These are phyloP conservation scores for Solanum etuberosum DNA, from an alignment of 257 asterid species.

Conservation along the genomic window DNA sequence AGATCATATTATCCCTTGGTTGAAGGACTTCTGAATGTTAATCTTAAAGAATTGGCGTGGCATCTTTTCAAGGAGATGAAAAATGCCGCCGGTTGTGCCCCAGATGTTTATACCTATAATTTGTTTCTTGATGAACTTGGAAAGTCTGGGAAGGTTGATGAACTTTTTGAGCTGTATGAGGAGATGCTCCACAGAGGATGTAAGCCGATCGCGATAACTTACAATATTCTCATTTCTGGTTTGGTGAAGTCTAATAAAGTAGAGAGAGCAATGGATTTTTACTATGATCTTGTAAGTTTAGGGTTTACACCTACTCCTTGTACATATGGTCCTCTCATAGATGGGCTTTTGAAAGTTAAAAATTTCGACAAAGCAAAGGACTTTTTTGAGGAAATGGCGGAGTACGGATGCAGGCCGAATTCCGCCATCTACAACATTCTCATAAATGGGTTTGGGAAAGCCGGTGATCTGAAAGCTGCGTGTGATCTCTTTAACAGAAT, in stretches of 20 bases:
- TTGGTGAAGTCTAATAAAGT: slow-evolving; percentile 63
- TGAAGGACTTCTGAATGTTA: slow-evolving; percentile 64
- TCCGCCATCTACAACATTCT: slow-evolving; percentile 81
- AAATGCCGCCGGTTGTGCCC: slow-evolving; percentile 40
- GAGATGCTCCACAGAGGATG: slow-evolving; percentile 72
- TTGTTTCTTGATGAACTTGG: slow-evolving; percentile 80
- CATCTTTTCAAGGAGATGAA: slow-evolving; percentile 62
- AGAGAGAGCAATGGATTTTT: slow-evolving; percentile 61
- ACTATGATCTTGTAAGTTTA: slow-evolving; percentile 63
- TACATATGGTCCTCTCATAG: slow-evolving; percentile 91
- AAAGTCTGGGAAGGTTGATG: slow-evolving; percentile 55
- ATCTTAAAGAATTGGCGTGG: slow-evolving; percentile 56
- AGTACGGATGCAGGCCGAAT: slow-evolving; percentile 73
- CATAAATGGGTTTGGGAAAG: slow-evolving; percentile 83
- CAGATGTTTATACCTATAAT: slow-evolving; percentile 64
- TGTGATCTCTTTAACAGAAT: slow-evolving; percentile 56
- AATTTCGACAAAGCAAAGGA: slow-evolving; percentile 56
- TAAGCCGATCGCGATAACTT: slow-evolving; percentile 56
- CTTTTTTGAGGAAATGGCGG: slow-evolving; percentile 68
- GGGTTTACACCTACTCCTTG: slow-evolving; percentile 90
- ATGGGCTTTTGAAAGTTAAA: slow-evolving; percentile 64
- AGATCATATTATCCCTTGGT: slow-evolving; percentile 54
- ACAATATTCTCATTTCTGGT: slow-evolving; percentile 75
- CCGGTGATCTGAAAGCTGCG: slow-evolving; percentile 66
- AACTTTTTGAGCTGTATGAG: slow-evolving; percentile 51